Evolutionary conservation across 2,329 filamentous ascomycete species (phyloP).

Genomic region (Chaetomiaceae sp.): DNA sequence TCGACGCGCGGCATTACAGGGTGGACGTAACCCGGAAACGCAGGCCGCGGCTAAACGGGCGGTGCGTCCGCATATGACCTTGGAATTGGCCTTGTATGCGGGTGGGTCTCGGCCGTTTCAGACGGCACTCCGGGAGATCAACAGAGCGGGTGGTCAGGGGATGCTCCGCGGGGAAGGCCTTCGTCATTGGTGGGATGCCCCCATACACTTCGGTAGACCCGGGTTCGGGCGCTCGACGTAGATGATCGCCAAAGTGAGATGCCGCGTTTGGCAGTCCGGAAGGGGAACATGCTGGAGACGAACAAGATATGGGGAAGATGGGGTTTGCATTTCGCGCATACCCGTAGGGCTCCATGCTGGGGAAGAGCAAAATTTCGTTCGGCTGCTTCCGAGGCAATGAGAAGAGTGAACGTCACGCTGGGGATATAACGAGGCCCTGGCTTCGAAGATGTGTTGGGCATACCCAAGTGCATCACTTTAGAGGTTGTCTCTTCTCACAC

Average conservation of each 20-base stretch:
- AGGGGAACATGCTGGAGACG: not conserved
- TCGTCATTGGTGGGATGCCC: constrained; percentile 11
- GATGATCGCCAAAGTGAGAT: constrained; percentile 8
- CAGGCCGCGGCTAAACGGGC: constrained; percentile 6
- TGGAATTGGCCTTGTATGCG: constrained; percentile 3
- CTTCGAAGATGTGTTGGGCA: too few species aligned
- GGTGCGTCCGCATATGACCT: not conserved
- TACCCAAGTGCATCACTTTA: too few species aligned
- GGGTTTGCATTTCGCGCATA: not conserved
- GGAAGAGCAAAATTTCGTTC: too few species aligned
- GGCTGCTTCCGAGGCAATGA: too few species aligned
- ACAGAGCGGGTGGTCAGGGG: not conserved
- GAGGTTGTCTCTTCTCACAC: not conserved
- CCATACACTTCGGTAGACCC: not conserved
- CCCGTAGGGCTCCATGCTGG: not conserved
- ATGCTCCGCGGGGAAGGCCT: not conserved
- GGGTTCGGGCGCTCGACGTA: not conserved
- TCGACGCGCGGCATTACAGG: too few species aligned
- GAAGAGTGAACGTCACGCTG: too few species aligned
- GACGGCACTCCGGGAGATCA: constrained; percentile 18
- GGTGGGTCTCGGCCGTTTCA: constrained; percentile 12
- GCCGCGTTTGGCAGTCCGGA: constrained; percentile 13
- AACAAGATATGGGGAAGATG: not conserved
- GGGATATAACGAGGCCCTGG: too few species aligned
- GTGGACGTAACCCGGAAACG: not conserved